phyloP scores from a whole-genome alignment of 2,329 filamentous ascomycete genomes.

The Didymella exigua region DNA sequence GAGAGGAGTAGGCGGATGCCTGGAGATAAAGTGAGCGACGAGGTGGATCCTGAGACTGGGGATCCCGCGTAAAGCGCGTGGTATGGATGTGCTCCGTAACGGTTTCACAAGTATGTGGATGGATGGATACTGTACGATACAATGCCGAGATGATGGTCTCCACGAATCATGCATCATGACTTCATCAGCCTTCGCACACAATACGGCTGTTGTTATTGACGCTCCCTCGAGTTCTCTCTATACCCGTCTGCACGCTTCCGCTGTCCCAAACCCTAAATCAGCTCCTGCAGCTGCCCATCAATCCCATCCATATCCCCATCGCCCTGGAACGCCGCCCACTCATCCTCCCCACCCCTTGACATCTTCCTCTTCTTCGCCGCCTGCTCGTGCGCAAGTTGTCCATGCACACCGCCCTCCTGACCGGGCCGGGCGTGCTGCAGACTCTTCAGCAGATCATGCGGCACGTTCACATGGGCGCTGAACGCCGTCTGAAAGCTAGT shows the following conservation, averaged over 20 bases:
- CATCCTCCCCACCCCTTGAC: constrained; percentile 44
- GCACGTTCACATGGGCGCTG: constrained; percentile 26
- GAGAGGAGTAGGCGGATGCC: constrained; percentile 48
- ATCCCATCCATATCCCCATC: constrained; percentile 62
- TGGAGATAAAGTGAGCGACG: constrained; percentile 49
- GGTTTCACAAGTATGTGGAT: too few relatives aligned
- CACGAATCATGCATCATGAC: background rate
- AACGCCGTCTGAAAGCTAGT: constrained; percentile 33
- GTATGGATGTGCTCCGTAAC: too few relatives aligned
- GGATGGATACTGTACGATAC: constrained; percentile 19
- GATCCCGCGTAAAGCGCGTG: background rate
- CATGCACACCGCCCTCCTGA: constrained; percentile 31
- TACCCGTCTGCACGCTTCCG: too few relatives aligned
- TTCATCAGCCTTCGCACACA: background rate
- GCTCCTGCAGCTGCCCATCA: constrained; percentile 65
- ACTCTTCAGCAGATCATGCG: constrained; percentile 40
- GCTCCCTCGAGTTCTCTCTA: too few relatives aligned
- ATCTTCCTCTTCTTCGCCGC: constrained; percentile 48
- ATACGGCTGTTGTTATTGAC: background rate
- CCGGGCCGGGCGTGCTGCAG: constrained; percentile 35
- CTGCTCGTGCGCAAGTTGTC: constrained; percentile 28
- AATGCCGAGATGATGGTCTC: constrained; percentile 5
- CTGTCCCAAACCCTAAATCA: constrained; percentile 44
- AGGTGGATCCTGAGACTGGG: constrained; percentile 28
- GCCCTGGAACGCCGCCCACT: constrained; percentile 47